Evolutionary conservation across 2,329 filamentous ascomycete species (phyloP), one percentile per base, ranked within the genome.

Genomic region (Fusarium sacchari): DNA sequence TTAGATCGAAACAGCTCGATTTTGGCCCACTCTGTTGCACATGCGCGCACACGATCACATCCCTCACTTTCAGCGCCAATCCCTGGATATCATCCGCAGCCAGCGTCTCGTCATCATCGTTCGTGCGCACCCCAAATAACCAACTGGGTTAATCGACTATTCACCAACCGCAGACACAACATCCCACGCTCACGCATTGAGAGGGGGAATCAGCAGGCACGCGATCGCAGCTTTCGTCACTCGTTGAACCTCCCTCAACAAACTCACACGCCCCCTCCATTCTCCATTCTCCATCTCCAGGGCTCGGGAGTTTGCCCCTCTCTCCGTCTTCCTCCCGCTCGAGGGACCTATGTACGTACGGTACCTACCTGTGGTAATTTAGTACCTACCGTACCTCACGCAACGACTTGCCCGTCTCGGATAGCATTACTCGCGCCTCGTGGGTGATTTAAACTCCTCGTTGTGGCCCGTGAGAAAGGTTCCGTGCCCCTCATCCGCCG

Each of bases 331-430:
- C 64, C 64, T 73, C 63, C 68, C 65, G 65, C 60, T 60, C 36
- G 46, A 73, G 60, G 58, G 57, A 64, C 64, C 30, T 46, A 63
- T 44, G 15, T 15, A 60, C 53, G 6, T 34, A 32, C 47, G 37
- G 55, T 36, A 59, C 62, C 44, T 59, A 66, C 36, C n/a, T 57
- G 49, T 36, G 56, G 22, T 55, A 69, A 58, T 58, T 46, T 24
- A 32, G n/a, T 52, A 47, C 28, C 37, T 56, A 34, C 28, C 37
- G 30, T 59, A 65, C 65, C 68, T 73, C 73, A 76, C 77, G 72
- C 73, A 72, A 69, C 74, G 65, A 78, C 71, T 80, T 80, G 68
- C 77, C 78, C 67, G 36, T 76, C 76, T 67, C 76, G 76, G 76
- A 67, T 67, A 75, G 63, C 58, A 64, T 71, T 67, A 34, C 61